These are phyloP conservation scores for Tolypocladium amazonense DNA, from an alignment of 2,329 filamentous ascomycete species.

Conservation along the genomic window DNA sequence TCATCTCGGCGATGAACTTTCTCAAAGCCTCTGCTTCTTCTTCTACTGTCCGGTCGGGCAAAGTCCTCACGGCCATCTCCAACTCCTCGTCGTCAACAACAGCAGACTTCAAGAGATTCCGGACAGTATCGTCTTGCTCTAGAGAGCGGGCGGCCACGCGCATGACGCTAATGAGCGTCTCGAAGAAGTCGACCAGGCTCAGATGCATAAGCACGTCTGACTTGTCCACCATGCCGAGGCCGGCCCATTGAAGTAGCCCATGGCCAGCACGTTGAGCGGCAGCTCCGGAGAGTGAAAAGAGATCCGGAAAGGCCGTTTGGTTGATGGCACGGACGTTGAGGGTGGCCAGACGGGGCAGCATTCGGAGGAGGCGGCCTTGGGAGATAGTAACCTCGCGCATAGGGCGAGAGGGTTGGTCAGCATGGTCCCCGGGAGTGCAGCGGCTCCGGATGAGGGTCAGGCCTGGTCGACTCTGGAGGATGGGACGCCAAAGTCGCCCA, in stretches of 20 bases:
- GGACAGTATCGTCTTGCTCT: slow-evolving; percentile 24
- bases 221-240: slow-evolving; percentile 39
- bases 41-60: slow-evolving; percentile 39
- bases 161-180: slow-evolving; percentile 37
- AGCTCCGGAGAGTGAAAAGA: slow-evolving; percentile 14
- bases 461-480: slow-evolving; percentile 34
- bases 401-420: slow-evolving; percentile 10
- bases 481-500: slow-evolving; percentile 40
- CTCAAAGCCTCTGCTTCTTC: slow-evolving; percentile 39
- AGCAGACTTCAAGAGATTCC: slow-evolving; percentile 30
- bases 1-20: slow-evolving; percentile 30
- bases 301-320: slow-evolving; percentile 23
- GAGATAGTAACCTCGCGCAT: slow-evolving; percentile 35
- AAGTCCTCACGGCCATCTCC: slow-evolving; percentile 22
- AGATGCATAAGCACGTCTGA: slow-evolving; percentile 39
- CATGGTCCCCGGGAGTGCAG: slow-evolving; percentile 18
- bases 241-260: slow-evolving; percentile 40
- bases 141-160: slow-evolving; percentile 25
- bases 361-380: slow-evolving; percentile 40
- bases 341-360: slow-evolving; percentile 38
- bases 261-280: slow-evolving; percentile 14
- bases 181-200: slow-evolving; percentile 42
- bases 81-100: slow-evolving; percentile 26
- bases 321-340: slow-evolving; percentile 33
- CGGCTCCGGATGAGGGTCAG: slow-evolving; percentile 31